These are phyloP conservation scores for Suhomyces wounanorum DNA, from an alignment of 1,139 yeast species.

Conservation along the genomic window DNA sequence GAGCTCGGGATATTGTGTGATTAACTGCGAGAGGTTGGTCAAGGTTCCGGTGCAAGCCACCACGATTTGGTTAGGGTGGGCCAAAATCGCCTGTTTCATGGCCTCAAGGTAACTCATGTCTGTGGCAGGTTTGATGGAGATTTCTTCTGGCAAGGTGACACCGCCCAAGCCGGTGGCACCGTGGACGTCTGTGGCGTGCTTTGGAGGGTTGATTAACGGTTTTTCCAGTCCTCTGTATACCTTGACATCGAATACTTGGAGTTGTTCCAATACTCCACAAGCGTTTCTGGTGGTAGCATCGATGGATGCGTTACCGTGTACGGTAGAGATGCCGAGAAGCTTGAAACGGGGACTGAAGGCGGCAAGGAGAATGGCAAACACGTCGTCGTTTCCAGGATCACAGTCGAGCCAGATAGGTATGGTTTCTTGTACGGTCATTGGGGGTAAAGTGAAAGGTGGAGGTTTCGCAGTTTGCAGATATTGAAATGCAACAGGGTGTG, in stretches of 20 bases:
- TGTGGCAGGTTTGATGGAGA: constrained; percentile 26
- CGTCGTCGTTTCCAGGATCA: constrained; percentile 92
- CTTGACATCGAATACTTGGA: constrained; percentile 48
- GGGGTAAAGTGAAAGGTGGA: background rate
- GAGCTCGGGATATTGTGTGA: constrained; percentile 53
- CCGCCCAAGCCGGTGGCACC: constrained; percentile 81
- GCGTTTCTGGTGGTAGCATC: constrained; percentile 71
- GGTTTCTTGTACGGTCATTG: constrained; percentile 21
- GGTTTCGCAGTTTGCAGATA: background rate
- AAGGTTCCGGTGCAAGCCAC: constrained; percentile 72
- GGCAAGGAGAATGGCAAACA: constrained; percentile 70
- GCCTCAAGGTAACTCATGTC: constrained; percentile 57
- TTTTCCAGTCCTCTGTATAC: constrained; percentile 66
- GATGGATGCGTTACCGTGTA: constrained; percentile 77
- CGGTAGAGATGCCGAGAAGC: constrained; percentile 76
- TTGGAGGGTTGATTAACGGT: constrained; percentile 56
- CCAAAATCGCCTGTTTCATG: constrained; percentile 50
- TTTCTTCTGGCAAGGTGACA: constrained; percentile 54
- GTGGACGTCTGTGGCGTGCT: constrained; percentile 65
- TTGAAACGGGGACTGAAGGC: constrained; percentile 59
- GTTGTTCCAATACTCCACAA: constrained; percentile 62
- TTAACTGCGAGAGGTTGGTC: constrained; percentile 64
- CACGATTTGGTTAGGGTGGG: constrained; percentile 49
- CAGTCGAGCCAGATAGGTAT: constrained; percentile 88
- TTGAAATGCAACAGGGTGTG: background rate